Conservation (phyloP, 176 grass and related monocot genomes). For the Oryza longistaminata region DNA sequence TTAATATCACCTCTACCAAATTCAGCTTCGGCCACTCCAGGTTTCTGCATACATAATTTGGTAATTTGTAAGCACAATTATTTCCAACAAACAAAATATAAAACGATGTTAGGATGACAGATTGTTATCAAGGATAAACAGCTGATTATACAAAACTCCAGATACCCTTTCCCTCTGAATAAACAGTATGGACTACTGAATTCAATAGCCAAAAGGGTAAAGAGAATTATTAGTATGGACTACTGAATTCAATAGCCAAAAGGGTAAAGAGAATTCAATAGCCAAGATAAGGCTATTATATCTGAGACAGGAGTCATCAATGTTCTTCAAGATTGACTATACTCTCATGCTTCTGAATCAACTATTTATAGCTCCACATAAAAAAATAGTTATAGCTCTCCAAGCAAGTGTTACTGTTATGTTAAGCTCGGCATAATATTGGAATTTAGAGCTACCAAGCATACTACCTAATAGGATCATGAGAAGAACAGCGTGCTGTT, state of each 20-base stretch:
- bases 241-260: background rate
- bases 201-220: background rate
- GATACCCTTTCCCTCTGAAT: background rate
- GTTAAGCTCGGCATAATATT: background rate
- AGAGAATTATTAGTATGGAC: background rate
- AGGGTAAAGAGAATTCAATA: background rate
- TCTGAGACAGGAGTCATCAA: background rate
- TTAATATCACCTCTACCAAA: constrained; percentile 49
- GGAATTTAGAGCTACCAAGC: background rate
- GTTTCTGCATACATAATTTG: constrained; percentile 49
- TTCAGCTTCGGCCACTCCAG: constrained; percentile 75
- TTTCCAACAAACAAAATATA: constrained; percentile 4
- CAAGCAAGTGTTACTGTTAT: background rate
- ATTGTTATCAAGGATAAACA: background rate
- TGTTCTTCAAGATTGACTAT: background rate
- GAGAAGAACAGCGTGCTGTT: background rate
- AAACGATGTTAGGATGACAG: background rate
- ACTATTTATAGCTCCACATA: background rate
- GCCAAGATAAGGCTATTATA: background rate
- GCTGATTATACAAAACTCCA: background rate
- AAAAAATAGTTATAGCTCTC: background rate
- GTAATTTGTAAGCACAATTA: background rate
- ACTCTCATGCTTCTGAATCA: background rate
- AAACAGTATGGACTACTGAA: background rate
- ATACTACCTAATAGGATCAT: background rate